A percentile compares a stretch with the other conserved stretches of the same genome.
Evolutionary conservation across 805 yeast species (phyloP).

Genomic region (Kluyveromyces wickerhamii): DNA sequence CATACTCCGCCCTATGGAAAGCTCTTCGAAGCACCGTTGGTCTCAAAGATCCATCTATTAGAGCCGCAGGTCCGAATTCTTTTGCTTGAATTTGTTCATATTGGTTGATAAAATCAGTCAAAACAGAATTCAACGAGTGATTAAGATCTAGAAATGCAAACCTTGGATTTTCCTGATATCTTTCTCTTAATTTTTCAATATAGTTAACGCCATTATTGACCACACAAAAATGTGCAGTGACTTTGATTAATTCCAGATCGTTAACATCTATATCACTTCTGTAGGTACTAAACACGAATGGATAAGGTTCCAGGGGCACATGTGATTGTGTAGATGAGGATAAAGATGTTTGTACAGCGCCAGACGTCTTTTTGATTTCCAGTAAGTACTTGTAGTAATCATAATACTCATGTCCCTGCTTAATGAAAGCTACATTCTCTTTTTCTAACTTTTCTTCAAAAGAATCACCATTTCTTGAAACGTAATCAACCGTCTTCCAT

Average conservation of each 20-base stretch:
- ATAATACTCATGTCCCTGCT: slow-evolving; percentile 45
- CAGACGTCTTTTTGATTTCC: slow-evolving; percentile 6
- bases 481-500: slow-evolving; percentile 65
- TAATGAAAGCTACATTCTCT: slow-evolving; percentile 57
- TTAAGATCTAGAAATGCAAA: slow-evolving; percentile 56
- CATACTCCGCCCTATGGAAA: slow-evolving; percentile 49
- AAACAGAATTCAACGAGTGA: slow-evolving; percentile 56
- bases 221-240: slow-evolving; percentile 64
- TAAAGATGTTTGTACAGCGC: slow-evolving; percentile 1
- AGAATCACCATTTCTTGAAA: slow-evolving; percentile 54
- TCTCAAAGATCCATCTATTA: slow-evolving; percentile 25
- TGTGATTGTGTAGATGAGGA: background rate
- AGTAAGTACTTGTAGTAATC: slow-evolving; percentile 43
- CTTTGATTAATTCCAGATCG: slow-evolving; percentile 63
- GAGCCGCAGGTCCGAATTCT: slow-evolving; percentile 16
- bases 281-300: slow-evolving; percentile 25
- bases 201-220: slow-evolving; percentile 45
- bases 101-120: slow-evolving; percentile 43
- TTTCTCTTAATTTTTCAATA: slow-evolving; percentile 32
- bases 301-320: slow-evolving; percentile 19
- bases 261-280: slow-evolving; percentile 38
- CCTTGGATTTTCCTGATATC: slow-evolving; percentile 38
- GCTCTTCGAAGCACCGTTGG: slow-evolving; percentile 39
- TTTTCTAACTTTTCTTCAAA: slow-evolving; percentile 58
- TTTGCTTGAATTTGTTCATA: slow-evolving; percentile 36